Percentiles rank a stretch among this genome's conserved stretches.
phyloP scores from a whole-genome alignment of 257 asterid genomes.

The Mitragyna speciosa region DNA sequence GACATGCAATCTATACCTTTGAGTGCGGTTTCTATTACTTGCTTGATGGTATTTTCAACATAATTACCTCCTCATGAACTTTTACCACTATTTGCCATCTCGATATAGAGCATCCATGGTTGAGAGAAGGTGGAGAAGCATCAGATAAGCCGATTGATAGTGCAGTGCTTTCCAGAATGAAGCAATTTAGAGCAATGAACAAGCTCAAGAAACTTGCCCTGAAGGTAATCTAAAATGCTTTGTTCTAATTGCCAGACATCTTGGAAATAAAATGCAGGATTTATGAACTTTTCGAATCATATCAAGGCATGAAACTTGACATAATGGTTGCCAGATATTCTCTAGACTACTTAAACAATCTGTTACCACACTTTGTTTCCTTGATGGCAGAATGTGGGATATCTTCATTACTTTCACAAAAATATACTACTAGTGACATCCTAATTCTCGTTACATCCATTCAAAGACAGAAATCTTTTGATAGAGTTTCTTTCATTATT shows the following conservation, averaged over 20 bases:
- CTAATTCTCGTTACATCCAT: background rate
- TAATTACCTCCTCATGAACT: background rate
- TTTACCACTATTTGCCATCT: background rate
- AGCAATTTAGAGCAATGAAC: constrained; percentile 85
- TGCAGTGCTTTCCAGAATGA: constrained; percentile 86
- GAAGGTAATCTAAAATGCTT: constrained; percentile 39
- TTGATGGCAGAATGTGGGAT: background rate
- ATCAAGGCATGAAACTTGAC: background rate
- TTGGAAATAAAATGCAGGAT: background rate
- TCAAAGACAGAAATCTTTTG: background rate
- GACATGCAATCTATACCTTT: background rate
- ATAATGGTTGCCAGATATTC: background rate
- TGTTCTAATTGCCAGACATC: background rate
- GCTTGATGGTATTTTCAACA: background rate
- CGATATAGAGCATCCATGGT: constrained; percentile 69
- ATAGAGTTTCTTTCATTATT: background rate
- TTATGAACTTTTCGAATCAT: background rate
- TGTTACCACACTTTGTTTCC: background rate
- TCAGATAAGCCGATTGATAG: constrained; percentile 73
- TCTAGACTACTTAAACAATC: background rate
- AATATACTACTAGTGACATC: background rate
- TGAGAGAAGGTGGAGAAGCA: constrained; percentile 63
- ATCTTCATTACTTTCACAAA: background rate
- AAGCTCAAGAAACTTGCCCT: constrained; percentile 78
- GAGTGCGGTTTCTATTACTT: background rate